Base-by-base conservation (phyloP, 306 rosid genomes). In the Purshia tridentata region DNA sequence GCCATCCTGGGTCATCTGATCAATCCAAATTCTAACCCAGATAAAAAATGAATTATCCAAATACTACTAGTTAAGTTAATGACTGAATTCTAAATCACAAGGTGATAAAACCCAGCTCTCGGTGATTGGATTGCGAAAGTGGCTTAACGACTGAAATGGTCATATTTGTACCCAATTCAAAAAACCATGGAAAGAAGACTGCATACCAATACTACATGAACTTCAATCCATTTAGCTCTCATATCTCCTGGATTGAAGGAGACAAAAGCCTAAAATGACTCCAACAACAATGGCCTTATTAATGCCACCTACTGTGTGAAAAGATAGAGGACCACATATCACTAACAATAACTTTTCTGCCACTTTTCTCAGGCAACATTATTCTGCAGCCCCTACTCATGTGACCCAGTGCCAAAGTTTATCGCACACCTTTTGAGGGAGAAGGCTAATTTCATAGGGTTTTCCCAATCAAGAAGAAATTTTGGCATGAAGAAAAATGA, bases 331-430 rank as follows among this genome's bases (percentile, higher is more conserved):
- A 47, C 56, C 20, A 47, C 22, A 22, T 12, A 66, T 14, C 14
- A 16, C 23, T 53, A 18, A 53, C 58, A 53, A 18, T 18, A 2
- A 18, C 4, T 53, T 4, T 44, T 44, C 9, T 5, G 9, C 58
- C 29, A n/a, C 58, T 18, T 18, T 16, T 18, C 29, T 50, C n/a
- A 13, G 58, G 0, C 23, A 53, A 22, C 9, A 9, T 22, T 53
- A 18, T 23, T 65, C 44, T 66, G n/a, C 20, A 66, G 56, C 71
- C 56, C 54, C 16, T 47, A 66, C 29, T 15, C 44, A 66, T 12
- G 23, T 19, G 41, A 6, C 20, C 35, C 54, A 45, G 8, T 44
- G 53, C 11, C 63, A 58, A 19, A 9, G 13, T 62, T 6, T 60
- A 16, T 41, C 15, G 13, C 67, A 3, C 0, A 62, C 6, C 47